phyloP scores from a whole-genome alignment of 139 green algal species.

The Eudorina sp. region DNA sequence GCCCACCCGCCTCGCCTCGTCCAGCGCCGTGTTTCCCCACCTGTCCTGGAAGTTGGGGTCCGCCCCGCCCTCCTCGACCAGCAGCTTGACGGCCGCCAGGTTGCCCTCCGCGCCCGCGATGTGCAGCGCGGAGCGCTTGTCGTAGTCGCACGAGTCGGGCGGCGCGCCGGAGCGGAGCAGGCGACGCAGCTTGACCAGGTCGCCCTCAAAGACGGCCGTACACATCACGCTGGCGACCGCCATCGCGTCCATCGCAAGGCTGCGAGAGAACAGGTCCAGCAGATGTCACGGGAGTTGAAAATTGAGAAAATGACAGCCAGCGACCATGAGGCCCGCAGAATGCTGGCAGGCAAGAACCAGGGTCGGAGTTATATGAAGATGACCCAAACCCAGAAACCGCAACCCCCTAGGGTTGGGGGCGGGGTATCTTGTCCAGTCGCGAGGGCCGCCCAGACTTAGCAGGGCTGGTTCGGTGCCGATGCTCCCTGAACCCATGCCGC shows the following conservation, averaged over 20 bases:
- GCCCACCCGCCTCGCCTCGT: constrained; percentile 67
- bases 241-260: constrained; percentile 43
- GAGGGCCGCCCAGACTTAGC: too few relatives aligned
- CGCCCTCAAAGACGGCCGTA: constrained; percentile 40
- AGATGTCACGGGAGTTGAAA: too few relatives aligned
- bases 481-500: too few relatives aligned
- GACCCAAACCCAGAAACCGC: too few relatives aligned
- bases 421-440: too few relatives aligned
- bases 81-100: constrained; percentile 56
- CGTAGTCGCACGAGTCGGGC: constrained; percentile 70
- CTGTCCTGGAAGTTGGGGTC: constrained; percentile 45
- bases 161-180: constrained; percentile 64
- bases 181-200: constrained; percentile 60
- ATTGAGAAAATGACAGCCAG: too few relatives aligned
- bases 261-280: neutral
- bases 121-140: constrained; percentile 75
- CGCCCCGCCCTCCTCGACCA: constrained; percentile 57
- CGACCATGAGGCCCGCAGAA: too few relatives aligned
- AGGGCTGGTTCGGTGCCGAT: too few relatives aligned
- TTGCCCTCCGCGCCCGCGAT: constrained; percentile 75
- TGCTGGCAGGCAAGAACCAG: too few relatives aligned
- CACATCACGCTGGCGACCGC: constrained; percentile 26
- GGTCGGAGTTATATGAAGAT: too few relatives aligned
- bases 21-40: constrained; percentile 66
- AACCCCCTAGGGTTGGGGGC: too few relatives aligned